phyloP scores from a whole-genome alignment of 2,329 filamentous ascomycete species.

The Exophiala bonariae region DNA sequence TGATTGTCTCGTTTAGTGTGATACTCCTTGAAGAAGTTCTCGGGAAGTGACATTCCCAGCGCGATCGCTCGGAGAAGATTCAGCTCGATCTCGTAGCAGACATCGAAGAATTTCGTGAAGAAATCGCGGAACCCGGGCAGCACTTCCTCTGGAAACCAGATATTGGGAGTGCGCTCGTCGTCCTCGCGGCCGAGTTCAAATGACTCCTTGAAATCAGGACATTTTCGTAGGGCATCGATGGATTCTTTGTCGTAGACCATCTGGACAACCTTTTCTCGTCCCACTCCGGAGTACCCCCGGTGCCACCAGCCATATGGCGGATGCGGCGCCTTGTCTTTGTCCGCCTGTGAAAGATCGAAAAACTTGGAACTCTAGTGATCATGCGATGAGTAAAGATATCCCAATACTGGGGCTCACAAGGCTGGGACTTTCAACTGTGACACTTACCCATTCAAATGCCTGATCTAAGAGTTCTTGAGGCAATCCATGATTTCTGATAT shows the following conservation, averaged over 20 bases:
- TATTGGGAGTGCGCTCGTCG: constrained; percentile 46
- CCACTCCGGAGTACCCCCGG: constrained; percentile 21
- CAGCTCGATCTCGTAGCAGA: constrained; percentile 41
- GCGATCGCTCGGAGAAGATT: constrained; percentile 46
- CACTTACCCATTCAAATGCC: constrained; percentile 25
- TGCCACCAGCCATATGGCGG: constrained; percentile 31
- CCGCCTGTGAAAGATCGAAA: constrained; percentile 45
- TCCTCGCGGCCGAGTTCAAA: constrained; percentile 49
- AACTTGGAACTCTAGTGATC: constrained; percentile 34
- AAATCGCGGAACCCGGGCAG: constrained; percentile 46
- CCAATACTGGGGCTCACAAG: too few species aligned
- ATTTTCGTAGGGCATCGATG: constrained; percentile 18
- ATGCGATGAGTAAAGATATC: background rate
- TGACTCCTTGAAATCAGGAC: constrained; percentile 35
- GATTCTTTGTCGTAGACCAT: constrained; percentile 16
- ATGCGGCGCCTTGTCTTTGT: constrained; percentile 51
- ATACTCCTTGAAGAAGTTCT: constrained; percentile 48
- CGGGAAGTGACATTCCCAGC: constrained; percentile 39
- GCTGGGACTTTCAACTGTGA: too few species aligned
- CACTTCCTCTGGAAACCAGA: constrained; percentile 48
- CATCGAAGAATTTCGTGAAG: constrained; percentile 40
- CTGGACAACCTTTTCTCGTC: constrained; percentile 22
- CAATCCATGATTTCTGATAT: constrained; percentile 42
- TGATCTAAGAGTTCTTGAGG: constrained; percentile 24
- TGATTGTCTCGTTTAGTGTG: constrained; percentile 59